Conservation (phyloP, 2,329 filamentous ascomycete genomes). For the Diaporthe sp. region DNA sequence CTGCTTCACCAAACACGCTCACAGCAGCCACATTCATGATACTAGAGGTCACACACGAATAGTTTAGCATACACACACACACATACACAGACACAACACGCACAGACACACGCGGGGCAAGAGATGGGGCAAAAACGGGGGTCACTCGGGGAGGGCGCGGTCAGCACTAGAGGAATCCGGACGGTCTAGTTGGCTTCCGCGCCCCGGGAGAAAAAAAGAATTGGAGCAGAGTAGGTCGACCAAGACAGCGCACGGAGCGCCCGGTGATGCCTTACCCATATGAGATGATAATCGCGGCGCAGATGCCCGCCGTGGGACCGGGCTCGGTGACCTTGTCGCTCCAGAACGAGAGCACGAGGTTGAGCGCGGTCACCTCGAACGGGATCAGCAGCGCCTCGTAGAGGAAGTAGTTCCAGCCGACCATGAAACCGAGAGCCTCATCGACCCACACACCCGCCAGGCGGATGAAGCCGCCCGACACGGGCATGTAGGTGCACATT, state of each 20-base stretch:
- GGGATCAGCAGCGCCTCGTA: slow-evolving; percentile 57
- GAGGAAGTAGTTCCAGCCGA: slow-evolving; percentile 59
- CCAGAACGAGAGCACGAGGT: slow-evolving; percentile 61
- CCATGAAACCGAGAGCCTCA: slow-evolving; percentile 71
- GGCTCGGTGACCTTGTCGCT: slow-evolving; percentile 51
- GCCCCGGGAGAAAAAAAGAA: not conserved
- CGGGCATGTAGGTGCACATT: slow-evolving; percentile 73
- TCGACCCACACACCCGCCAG: slow-evolving; percentile 75
- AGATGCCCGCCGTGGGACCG: slow-evolving; percentile 61
- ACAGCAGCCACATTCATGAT: slow-evolving; percentile 75
- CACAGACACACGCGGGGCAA: not conserved
- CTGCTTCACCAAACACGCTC: slow-evolving; percentile 76
- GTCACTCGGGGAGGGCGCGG: slow-evolving; percentile 21
- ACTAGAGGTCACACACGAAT: slow-evolving; percentile 50
- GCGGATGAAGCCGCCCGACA: slow-evolving; percentile 74
- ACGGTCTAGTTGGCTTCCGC: slow-evolving; percentile 23
- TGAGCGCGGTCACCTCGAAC: slow-evolving; percentile 56
- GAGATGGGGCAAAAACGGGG: slow-evolving; percentile 16
- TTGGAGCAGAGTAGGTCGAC: not conserved
- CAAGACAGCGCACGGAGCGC: not conserved
- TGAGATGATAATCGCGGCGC: slow-evolving; percentile 65
- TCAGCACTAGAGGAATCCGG: slow-evolving; percentile 25
- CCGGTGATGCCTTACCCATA: slow-evolving; percentile 62
- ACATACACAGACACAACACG: not conserved
- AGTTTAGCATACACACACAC: slow-evolving; percentile 36